Conservation (phyloP, 1,139 yeast genomes). For the Debaryomyces sp. region DNA sequence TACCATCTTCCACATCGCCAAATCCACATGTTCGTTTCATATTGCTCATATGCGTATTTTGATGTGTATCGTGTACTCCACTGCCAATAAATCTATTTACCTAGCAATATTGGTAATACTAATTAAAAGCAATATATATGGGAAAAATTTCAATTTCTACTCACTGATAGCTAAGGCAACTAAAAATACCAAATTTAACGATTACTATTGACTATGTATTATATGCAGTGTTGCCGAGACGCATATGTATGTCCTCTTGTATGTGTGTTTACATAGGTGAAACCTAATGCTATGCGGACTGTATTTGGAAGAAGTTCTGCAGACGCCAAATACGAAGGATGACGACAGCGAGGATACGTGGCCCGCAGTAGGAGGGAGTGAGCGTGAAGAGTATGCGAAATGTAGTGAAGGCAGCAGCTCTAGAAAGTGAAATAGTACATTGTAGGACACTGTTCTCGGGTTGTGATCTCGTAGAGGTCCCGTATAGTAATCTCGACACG, state of each 20-base stretch:
- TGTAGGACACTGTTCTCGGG: too few species aligned
- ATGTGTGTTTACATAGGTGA: not conserved
- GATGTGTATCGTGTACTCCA: not conserved
- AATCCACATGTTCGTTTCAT: constrained; percentile 1
- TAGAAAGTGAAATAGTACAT: too few species aligned
- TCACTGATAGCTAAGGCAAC: constrained; percentile 1
- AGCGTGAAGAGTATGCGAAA: too few species aligned
- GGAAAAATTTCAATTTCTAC: not conserved
- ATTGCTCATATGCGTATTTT: not conserved
- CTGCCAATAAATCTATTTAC: not conserved
- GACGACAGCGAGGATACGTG: not conserved
- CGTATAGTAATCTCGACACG: too few species aligned
- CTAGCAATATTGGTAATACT: not conserved
- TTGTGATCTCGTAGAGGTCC: too few species aligned
- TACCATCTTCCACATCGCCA: not conserved
- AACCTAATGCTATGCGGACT: not conserved
- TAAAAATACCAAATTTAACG: constrained; percentile 3
- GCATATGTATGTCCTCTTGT: not conserved
- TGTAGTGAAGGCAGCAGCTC: too few species aligned
- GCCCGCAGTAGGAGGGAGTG: not conserved
- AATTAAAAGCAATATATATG: not conserved
- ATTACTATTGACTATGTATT: not conserved
- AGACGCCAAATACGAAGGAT: not conserved
- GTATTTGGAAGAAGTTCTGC: not conserved
- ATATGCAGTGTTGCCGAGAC: constrained; percentile 3